Base-by-base conservation (phyloP, 805 yeast species). In the Ascoidea rubescens region DNA sequence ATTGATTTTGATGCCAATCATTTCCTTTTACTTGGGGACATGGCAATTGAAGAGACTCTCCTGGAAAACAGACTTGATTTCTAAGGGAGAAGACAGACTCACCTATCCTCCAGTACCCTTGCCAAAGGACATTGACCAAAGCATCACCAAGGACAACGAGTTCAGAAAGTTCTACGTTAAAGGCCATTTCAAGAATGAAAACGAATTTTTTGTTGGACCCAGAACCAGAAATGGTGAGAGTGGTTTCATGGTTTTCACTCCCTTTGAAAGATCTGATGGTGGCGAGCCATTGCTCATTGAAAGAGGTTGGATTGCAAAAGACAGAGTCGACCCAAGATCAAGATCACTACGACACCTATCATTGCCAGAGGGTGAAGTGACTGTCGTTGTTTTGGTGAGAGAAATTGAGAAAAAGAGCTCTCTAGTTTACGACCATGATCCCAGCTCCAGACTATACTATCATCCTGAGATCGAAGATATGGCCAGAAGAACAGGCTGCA, bases 171-270 rank as follows among this genome's bases (percentile, higher is more conserved):
- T 91, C 47, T 70, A 73, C n/a, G 67, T 86, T 10, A 79, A 74
- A 50, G 99, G 99, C 1, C 74, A 72, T 52, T 93, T 84, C 63
- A 83, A 86, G 58, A 90, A 93, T 60, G 78, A 80, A 12, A 80
- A 89, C 61, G 99, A 93, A 64, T 79, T 89, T 68, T 84, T 87
- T 60, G 87, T 93, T 51, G 98, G 98, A 0, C 98, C 99, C 5
- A 75, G 96, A 57, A 71, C 84, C 49, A 73, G 74, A 57, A 81
- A 87, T 55, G 87, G 82, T 48, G 70, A 71, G 56, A 75, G 80
- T 53, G 99, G 99, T 1, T 93, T 87, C 64, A 67, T 78, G 30
- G 74, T 91, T 5, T 79, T 86, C 33, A 84, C 95, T 5, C 98
- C 99, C 10, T 79, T 93, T 60, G 75, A 79, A 30, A 78, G 95